Evolutionary conservation across 1,284 basidiomycete genomes (phyloP), one percentile per base, ranked within the genome.

Genomic region (Wolfiporia cocos): DNA sequence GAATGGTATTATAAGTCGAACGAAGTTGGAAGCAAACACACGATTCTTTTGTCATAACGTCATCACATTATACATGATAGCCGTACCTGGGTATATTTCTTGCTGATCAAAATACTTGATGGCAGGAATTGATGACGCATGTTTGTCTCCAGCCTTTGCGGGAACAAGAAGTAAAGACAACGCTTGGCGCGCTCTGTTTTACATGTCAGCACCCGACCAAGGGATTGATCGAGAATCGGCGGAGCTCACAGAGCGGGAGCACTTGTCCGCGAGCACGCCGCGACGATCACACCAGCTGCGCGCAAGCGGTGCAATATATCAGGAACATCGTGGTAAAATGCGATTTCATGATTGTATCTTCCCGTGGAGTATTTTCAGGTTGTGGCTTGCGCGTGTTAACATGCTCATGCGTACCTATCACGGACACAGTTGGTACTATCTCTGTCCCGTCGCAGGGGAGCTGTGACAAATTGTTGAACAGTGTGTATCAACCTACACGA

Each of bases 11-110:
- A 39, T 30, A 20, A n/a, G n/a, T n/a, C n/a, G n/a, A n/a, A n/a
- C n/a, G n/a, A n/a, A n/a, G n/a, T n/a, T n/a, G n/a, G n/a, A n/a
- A n/a, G n/a, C n/a, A n/a, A n/a, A n/a, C n/a, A n/a, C n/a, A n/a
- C n/a, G n/a, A n/a, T n/a, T n/a, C n/a, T n/a, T n/a, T n/a, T n/a
- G n/a, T n/a, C n/a, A n/a, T n/a, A n/a, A n/a, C n/a, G n/a, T n/a
- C n/a, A n/a, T n/a, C n/a, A n/a, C n/a, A n/a, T n/a, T n/a, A n/a
- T n/a, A n/a, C n/a, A n/a, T n/a, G n/a, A n/a, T n/a, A n/a, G 19
- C 51, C 51, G 24, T 49, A 77, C 85, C 84, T 7, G 89, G 88
- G 54, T 91, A 93, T 59, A 94, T 92, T 58, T 93, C 88, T 45
- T 82, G 62, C 49, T 87, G 76, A 55, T 90, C 78, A 57, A 95